Conservation (phyloP, 441 rosid species). For the Adansonia rubrostipa region DNA sequence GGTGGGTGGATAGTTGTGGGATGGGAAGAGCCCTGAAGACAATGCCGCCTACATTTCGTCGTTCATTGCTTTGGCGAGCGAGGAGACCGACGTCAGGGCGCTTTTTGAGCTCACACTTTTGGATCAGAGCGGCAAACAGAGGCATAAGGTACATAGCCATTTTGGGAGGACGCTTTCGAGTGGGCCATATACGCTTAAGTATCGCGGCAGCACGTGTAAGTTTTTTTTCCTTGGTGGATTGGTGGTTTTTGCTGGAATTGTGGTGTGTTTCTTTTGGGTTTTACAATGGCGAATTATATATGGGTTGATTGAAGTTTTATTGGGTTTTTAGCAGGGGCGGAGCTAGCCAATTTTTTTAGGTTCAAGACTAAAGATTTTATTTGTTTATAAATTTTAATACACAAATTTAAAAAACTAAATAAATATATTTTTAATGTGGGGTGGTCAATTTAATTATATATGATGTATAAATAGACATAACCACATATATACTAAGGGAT, state of each 20-base stretch:
- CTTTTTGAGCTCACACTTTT: conserved; percentile 11
- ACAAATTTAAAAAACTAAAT: no score
- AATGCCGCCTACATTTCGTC: conserved; percentile 64
- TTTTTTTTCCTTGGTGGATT: neutral
- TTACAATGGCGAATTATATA: neutral
- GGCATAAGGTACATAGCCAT: conserved; percentile 15
- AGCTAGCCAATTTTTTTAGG: no score
- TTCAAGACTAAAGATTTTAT: no score
- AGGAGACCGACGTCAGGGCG: conserved; percentile 6
- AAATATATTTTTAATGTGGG: no score
- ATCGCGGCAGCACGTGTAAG: conserved; percentile 10
- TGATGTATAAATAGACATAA: no score
- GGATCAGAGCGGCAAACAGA: conserved; percentile 1
- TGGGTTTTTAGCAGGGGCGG: neutral
- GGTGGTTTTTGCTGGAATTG: neutral
- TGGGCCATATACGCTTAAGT: neutral
- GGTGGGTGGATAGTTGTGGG: conserved; percentile 78
- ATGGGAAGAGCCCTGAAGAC: conserved; percentile 73
- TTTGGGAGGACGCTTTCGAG: conserved; percentile 12
- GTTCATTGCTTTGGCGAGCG: conserved; percentile 70
- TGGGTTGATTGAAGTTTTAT: conserved; percentile 4
- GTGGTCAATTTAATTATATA: no score
- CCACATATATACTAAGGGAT: no score
- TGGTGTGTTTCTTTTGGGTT: neutral
- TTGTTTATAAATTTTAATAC: no score